Base-by-base conservation (phyloP, 345 rosid species). In the Excoecaria cochinchinensis region DNA sequence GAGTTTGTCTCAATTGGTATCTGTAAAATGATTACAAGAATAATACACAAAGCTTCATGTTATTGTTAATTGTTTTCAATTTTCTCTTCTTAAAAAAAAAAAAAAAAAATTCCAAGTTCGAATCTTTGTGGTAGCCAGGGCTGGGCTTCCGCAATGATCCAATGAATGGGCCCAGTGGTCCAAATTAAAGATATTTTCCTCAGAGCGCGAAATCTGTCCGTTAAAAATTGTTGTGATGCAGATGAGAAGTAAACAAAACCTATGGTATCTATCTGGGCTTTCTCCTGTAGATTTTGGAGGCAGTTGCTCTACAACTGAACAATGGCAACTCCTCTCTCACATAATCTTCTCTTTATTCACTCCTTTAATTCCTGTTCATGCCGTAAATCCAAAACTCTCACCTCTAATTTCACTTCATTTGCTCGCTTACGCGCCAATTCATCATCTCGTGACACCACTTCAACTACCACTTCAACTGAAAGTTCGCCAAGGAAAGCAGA, bases 291-390 rank as follows among this genome's bases (percentile, higher is more conserved):
- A 31, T 31, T 44, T 44, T 44, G 47, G 47, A 44, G 47, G 47
- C 47, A 44, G 47, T 44, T 44, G 47, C 24, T 8, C 57, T n/a
- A 24, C 6, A 0, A 53, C 22, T 17, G 15, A 6, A 3, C 9
- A 3, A 86, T 87, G 91, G 87, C 86, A 72, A 66, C 86, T 65
- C 55, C 68, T 42, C 67, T 80, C 75, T 86, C 87, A 4, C 76
- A 16, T 74, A 70, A 63, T 56, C 70, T 71, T 47, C 82, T 83
- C 64, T 74, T 70, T 63, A 56, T 63, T 47, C 38, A 79, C 74
- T 52, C 70, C 5, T 69, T 62, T 10, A 85, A 22, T 0, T 61
- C 77, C 4, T 50, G 75, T 6, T 79, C 86, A 3, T 38, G 52
- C 1, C 39, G 40, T 46, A 67, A 59, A 22, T 39, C 75, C 3